Percentiles rank a stretch among this genome's conserved stretches.
These are phyloP conservation scores for Lithospermum erythrorhizon DNA, from an alignment of 257 asterid genomes.

Conservation along the genomic window DNA sequence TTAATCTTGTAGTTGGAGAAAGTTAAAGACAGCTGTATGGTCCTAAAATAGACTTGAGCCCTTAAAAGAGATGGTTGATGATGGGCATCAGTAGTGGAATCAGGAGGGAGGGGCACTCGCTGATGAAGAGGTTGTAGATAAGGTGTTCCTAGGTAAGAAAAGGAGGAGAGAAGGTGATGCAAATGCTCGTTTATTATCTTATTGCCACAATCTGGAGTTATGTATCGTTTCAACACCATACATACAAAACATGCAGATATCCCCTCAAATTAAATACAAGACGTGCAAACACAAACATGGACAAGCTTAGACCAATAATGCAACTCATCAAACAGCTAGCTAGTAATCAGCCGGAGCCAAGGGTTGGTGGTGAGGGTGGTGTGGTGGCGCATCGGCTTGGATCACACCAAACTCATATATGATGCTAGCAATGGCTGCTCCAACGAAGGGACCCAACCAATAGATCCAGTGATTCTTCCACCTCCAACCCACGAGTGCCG, in stretches of 20 bases:
- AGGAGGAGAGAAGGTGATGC: too few species aligned
- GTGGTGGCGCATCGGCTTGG: constrained; percentile 28
- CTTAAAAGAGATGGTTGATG: too few species aligned
- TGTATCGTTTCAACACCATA: not conserved
- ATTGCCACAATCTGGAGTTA: too few species aligned
- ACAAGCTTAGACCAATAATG: not conserved
- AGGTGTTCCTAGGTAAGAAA: too few species aligned
- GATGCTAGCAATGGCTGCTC: constrained; percentile 61
- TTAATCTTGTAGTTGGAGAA: too few species aligned
- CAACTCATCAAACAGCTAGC: not conserved
- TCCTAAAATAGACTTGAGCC: too few species aligned
- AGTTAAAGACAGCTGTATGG: too few species aligned
- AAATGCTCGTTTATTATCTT: too few species aligned
- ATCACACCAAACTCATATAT: constrained; percentile 69
- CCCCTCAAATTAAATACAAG: not conserved
- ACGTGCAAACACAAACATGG: not conserved
- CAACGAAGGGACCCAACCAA: constrained; percentile 86
- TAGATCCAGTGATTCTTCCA: constrained; percentile 90
- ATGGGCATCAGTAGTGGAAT: too few species aligned
- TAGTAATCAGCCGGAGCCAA: constrained; percentile 89
- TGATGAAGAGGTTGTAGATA: too few species aligned
- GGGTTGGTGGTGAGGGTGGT: constrained; percentile 71
- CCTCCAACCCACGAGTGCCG: constrained; percentile 89
- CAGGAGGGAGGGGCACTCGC: too few species aligned
- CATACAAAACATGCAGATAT: not conserved